phyloP scores from a whole-genome alignment of 1,139 yeast species.

The Yamadazyma sp. region DNA sequence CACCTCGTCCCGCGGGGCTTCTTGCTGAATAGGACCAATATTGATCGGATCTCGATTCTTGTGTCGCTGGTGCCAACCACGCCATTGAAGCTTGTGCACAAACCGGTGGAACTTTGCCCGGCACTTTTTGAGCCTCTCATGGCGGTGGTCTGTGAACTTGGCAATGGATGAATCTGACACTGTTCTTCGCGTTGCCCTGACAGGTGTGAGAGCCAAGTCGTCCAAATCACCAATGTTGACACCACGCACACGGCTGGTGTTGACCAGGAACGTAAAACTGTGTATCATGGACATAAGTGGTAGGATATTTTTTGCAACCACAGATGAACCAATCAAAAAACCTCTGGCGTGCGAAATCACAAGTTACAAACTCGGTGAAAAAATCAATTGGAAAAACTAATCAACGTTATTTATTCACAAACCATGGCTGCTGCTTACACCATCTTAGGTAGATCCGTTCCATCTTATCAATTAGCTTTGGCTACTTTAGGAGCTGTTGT shows the following conservation, averaged over 20 bases:
- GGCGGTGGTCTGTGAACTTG: neutral
- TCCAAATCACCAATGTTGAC: neutral
- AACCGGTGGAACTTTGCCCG: neutral
- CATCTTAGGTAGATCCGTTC: slow-evolving; percentile 70
- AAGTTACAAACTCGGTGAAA: slow-evolving; percentile 1
- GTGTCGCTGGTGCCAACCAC: neutral
- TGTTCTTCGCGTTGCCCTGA: neutral
- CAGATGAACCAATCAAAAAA: slow-evolving; percentile 13
- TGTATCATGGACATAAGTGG: slow-evolving; percentile 1
- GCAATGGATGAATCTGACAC: neutral
- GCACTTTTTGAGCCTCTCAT: neutral
- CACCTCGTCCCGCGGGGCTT: neutral
- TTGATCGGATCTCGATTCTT: neutral
- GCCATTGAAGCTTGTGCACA: neutral
- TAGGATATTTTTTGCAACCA: slow-evolving; percentile 16
- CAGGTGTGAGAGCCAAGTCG: neutral
- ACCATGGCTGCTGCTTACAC: slow-evolving; percentile 78
- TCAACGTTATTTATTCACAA: slow-evolving; percentile 2
- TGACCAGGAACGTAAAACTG: slow-evolving; percentile 6
- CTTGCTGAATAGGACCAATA: neutral
- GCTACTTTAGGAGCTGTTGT: slow-evolving; percentile 68
- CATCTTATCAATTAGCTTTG: slow-evolving; percentile 73
- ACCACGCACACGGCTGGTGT: slow-evolving; percentile 1
- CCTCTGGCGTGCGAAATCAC: slow-evolving; percentile 3
- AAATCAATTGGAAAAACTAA: neutral